These are phyloP conservation scores for Claviceps cyperi DNA, from an alignment of 2,329 filamentous ascomycete species.

Conservation along the genomic window DNA sequence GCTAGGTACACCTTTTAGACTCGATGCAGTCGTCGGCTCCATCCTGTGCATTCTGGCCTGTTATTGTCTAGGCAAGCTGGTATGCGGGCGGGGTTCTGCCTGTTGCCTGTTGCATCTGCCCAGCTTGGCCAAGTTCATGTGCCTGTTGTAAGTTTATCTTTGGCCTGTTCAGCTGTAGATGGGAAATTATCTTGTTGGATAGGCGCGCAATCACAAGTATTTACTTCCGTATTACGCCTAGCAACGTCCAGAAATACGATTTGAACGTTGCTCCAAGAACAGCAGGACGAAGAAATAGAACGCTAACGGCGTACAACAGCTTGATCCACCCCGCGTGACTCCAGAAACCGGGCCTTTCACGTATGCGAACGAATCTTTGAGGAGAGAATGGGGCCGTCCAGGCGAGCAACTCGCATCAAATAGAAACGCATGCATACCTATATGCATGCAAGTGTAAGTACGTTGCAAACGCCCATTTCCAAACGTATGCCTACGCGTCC, in stretches of 20 bases:
- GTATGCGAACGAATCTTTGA: slow-evolving; percentile 5
- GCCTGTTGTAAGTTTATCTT: neutral
- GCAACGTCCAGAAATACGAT: neutral
- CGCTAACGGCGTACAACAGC: neutral
- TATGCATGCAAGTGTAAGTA: neutral
- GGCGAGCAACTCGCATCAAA: slow-evolving; percentile 3
- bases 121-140: neutral
- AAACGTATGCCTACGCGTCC: slow-evolving; percentile 1
- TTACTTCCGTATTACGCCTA: neutral
- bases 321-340: slow-evolving; percentile 2
- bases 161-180: neutral
- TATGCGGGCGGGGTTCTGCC: neutral
- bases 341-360: slow-evolving; percentile 4
- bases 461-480: neutral
- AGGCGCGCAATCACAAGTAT: neutral
- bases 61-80: neutral
- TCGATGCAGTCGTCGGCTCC: slow-evolving; percentile 2
- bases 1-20: neutral
- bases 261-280: neutral
- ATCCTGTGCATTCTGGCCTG: neutral
- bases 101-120: neutral
- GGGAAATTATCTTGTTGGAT: neutral
- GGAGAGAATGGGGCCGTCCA: slow-evolving; percentile 3
- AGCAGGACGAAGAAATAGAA: neutral
- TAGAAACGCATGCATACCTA: neutral